Evolutionary conservation across 179 eudicot genomes (phyloP).

Genomic region (Nepenthes alata): DNA sequence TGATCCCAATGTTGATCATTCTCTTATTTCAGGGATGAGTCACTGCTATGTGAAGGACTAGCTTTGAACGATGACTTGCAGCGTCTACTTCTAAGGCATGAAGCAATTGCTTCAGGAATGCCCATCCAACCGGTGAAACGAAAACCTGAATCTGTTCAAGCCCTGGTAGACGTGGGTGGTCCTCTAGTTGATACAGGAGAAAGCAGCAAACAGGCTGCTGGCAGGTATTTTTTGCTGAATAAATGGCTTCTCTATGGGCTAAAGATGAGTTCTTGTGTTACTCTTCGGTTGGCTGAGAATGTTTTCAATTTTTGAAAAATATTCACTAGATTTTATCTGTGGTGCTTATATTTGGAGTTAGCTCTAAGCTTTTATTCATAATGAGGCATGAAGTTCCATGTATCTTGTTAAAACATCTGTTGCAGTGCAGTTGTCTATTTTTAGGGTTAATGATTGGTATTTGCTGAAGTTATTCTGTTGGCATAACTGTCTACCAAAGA

Average conservation of each 20-base stretch:
- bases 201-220: slow-evolving; percentile 39
- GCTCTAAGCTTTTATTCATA: too few species aligned
- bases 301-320: too few species aligned
- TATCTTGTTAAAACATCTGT: too few species aligned
- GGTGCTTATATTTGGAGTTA: background rate
- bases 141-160: slow-evolving; percentile 38
- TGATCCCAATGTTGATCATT: background rate
- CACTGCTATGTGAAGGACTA: slow-evolving; percentile 81
- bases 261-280: too few species aligned
- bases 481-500: too few species aligned
- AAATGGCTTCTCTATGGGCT: background rate
- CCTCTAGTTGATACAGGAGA: slow-evolving; percentile 78
- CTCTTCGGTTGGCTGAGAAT: too few species aligned
- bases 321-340: background rate
- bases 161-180: slow-evolving; percentile 54
- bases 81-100: slow-evolving; percentile 74
- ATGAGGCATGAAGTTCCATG: too few species aligned
- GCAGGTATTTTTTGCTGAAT: slow-evolving; percentile 30
- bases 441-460: too few species aligned
- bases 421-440: too few species aligned
- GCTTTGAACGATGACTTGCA: slow-evolving; percentile 92
- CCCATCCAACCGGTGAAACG: slow-evolving; percentile 27
- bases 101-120: slow-evolving; percentile 55
- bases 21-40: slow-evolving; percentile 62
- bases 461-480: too few species aligned